Evolutionary conservation across 768 basidiomycete species (phyloP), one percentile per base, ranked within the genome.

Genomic region (Kwoniella pini): DNA sequence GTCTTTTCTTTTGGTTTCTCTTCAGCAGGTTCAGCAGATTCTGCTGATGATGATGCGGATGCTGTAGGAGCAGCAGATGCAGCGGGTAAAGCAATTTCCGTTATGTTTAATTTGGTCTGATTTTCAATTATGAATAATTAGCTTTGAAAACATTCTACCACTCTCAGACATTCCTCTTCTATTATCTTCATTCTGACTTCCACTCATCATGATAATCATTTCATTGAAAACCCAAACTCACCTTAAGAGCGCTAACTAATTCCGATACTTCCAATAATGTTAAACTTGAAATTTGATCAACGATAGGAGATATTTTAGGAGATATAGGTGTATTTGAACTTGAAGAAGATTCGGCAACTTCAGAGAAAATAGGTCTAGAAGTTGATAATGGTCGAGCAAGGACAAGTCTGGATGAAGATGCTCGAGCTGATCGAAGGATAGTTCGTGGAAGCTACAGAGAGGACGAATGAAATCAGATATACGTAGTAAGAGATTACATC

Each of bases 1-100:
- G 93, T 96, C 86, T 98, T 98, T 82, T 97, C 96, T 81, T 96
- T 97, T 49, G 93, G 93, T 75, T 94, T 96, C 79, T 92, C 91
- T 87, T 86, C 86, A 19, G 64, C 83, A 17, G 82, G 82, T 52
- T 85, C 80, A 13, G 84, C 82, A 9, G 86, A 81, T 7, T 84
- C 81, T 0, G 85, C 80, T 2, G 85, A 81, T 9, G 85, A 81
- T 17, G 86, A 82, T 26, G 70, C 48, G 9, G 72, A 65, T 12
- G 74, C 71, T 19, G 72, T 74, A 12, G 79, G 70, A 19, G 76
- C 71, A 13, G 78, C 73, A 0, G 88, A 80, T 12, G 90, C 86
- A 31, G 89, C 82, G 45, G 93, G 91, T 84, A 96, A 85, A 17
- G 92, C 91, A 74, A 98, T 90, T 82, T 98, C 95, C 81, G 94